Evolutionary conservation across 805 yeast genomes (phyloP).

Genomic region (Torulaspora indica): DNA sequence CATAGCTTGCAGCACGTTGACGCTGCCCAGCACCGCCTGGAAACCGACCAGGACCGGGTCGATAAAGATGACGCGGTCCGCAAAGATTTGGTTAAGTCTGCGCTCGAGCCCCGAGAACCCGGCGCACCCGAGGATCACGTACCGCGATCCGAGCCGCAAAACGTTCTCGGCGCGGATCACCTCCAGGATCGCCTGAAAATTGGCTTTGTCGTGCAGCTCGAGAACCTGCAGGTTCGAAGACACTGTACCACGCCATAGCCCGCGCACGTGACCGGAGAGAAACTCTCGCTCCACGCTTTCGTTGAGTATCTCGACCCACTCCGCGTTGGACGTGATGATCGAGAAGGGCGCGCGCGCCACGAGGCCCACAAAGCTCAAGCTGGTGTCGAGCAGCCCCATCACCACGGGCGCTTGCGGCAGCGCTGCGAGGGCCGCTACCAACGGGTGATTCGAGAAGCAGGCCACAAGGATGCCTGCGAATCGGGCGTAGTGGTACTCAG

Average conservation of each 20-base stretch:
- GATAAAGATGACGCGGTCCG: conserved; percentile 8
- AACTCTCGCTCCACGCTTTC: conserved; percentile 13
- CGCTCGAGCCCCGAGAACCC: conserved; percentile 27
- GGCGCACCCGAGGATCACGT: conserved; percentile 29
- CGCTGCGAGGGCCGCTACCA: conserved; percentile 14
- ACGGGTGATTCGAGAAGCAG: conserved; percentile 31
- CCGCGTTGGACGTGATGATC: conserved; percentile 26
- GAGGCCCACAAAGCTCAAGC: conserved; percentile 18
- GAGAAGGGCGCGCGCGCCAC: conserved; percentile 18
- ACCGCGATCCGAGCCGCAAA: conserved; percentile 12
- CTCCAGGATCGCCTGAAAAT: conserved; percentile 15
- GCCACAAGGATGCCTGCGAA: conserved; percentile 26
- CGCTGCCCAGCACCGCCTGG: conserved; percentile 7
- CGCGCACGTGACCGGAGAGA: conserved; percentile 7
- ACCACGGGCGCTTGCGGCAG: conserved; percentile 13
- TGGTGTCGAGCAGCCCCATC: conserved; percentile 20
- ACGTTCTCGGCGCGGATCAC: conserved; percentile 20
- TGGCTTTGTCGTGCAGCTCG: conserved; percentile 17
- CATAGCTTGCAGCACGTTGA: not conserved
- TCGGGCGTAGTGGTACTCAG: conserved; percentile 14
- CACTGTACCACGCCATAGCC: conserved; percentile 24
- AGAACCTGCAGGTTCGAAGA: conserved; percentile 24
- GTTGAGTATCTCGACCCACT: conserved; percentile 25
- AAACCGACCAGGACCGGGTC: conserved; percentile 16
- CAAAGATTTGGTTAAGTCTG: conserved; percentile 8